phyloP scores from a whole-genome alignment of 2,329 filamentous ascomycete species.

The Hymenoscyphus salicellus region DNA sequence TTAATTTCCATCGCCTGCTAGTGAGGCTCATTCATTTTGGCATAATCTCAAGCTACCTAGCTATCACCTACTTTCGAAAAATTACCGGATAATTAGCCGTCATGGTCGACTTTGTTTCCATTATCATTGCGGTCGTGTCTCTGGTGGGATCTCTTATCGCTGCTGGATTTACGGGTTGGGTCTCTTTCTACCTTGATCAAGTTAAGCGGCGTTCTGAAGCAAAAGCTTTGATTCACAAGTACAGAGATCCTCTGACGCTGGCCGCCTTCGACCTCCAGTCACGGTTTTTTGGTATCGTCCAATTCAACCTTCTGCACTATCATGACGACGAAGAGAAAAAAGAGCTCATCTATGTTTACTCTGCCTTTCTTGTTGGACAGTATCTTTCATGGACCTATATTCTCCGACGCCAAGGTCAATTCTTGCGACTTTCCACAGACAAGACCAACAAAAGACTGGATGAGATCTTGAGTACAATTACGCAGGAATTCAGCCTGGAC shows the following conservation, averaged over 20 bases:
- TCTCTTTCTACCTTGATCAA: conserved; percentile 31
- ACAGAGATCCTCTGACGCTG: conserved; percentile 28
- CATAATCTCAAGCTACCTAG: background rate
- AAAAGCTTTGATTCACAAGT: conserved; percentile 30
- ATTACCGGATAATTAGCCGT: background rate
- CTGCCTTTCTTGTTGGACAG: conserved; percentile 29
- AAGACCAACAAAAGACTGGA: conserved; percentile 26
- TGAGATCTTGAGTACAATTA: conserved; percentile 22
- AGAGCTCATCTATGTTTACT: conserved; percentile 27
- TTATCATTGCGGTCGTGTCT: conserved; percentile 30
- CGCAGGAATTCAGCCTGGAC: conserved; percentile 19
- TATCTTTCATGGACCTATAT: conserved; percentile 32
- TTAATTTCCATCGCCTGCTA: background rate
- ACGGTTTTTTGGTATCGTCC: conserved; percentile 25
- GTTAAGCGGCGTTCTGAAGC: conserved; percentile 26
- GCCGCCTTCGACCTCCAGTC: conserved; percentile 30
- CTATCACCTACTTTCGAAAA: background rate
- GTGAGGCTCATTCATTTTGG: background rate
- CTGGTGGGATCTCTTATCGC: conserved; percentile 28
- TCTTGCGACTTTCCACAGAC: conserved; percentile 28
- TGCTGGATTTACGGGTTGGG: conserved; percentile 31
- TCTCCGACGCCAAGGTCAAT: conserved; percentile 29
- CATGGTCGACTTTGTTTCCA: conserved; percentile 28
- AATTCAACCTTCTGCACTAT: conserved; percentile 20
- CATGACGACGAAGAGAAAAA: conserved; percentile 20